Evolutionary conservation across 345 rosid genomes (phyloP).

Genomic region (Microthlaspi erraticum): DNA sequence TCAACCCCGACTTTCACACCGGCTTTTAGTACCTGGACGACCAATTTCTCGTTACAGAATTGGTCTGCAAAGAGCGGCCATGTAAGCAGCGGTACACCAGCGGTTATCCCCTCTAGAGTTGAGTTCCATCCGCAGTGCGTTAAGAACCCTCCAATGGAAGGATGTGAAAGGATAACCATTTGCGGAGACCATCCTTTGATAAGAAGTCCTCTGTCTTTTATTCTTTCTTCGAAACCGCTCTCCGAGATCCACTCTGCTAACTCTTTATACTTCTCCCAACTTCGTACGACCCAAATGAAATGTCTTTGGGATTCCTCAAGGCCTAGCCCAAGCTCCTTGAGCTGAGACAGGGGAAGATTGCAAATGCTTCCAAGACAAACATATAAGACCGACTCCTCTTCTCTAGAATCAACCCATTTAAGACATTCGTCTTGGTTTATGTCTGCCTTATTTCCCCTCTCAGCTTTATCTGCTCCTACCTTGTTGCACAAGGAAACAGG

Average conservation of each 20-base stretch:
- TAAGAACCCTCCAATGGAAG: slow-evolving; percentile 41
- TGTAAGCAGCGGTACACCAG: slow-evolving; percentile 32
- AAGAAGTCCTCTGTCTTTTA: slow-evolving; percentile 32
- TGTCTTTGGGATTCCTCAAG: slow-evolving; percentile 52
- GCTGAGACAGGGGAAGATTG: slow-evolving; percentile 36
- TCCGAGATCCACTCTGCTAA: slow-evolving; percentile 44
- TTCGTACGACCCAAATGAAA: slow-evolving; percentile 66
- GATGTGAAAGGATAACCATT: slow-evolving; percentile 42
- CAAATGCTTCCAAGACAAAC: slow-evolving; percentile 57
- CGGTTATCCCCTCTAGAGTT: slow-evolving; percentile 33
- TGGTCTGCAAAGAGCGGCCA: slow-evolving; percentile 47
- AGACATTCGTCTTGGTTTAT: slow-evolving; percentile 33
- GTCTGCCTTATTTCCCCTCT: slow-evolving; percentile 49
- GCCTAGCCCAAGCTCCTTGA: slow-evolving; percentile 56
- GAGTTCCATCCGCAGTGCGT: slow-evolving; percentile 50
- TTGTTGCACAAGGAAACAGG: slow-evolving; percentile 52
- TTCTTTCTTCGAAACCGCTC: slow-evolving; percentile 33
- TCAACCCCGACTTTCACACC: slow-evolving; percentile 53
- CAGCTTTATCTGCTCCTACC: slow-evolving; percentile 36
- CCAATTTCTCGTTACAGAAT: slow-evolving; percentile 42
- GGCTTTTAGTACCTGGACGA: slow-evolving; percentile 46
- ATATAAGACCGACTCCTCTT: slow-evolving; percentile 47
- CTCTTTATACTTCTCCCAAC: slow-evolving; percentile 40
- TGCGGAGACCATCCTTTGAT: slow-evolving; percentile 47
- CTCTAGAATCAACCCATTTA: slow-evolving; percentile 53